Base-by-base conservation (phyloP, 164 flowering plant genomes). In the Vitis rotundifolia region DNA sequence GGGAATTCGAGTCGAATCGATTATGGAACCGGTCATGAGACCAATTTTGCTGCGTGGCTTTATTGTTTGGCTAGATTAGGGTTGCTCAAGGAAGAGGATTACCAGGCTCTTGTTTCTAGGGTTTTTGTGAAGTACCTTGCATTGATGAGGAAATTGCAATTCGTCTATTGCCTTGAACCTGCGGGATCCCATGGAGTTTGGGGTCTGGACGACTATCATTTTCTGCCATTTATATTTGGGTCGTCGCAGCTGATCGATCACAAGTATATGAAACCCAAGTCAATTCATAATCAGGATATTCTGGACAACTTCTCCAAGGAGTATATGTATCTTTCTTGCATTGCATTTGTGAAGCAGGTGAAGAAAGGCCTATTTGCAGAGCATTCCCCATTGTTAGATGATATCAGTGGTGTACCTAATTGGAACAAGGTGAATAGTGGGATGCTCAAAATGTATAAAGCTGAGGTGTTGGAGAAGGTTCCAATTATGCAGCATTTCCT, bases 181-280 rank as follows among this genome's bases (percentile, higher is more conserved):
- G 99, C 99, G 2, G 99, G 99, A 14, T 95, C 99, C 1, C 99
- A 95, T 65, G 99, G 99, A 1, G 98, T 95, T 72, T 95, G 99
- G 99, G 97, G 98, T 5, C 84, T 92, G 6, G 98, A 95, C 77
- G 99, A 95, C 67, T 95, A 90, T 58, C 97, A 93, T 78, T 95
- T 95, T 74, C 73, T 93, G 76, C 99, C 99, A 0, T 95, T 91
- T 76, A 86, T 91, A n/a, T 91, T 93, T 71, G 99, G 99, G 44
- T 84, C 97, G 0, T 87, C 99, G 1, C 99, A 95, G 83, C 81
- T 95, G 89, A 84, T 95, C 61, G 98, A 85, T 75, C 99, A 95
- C 71, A 95, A 93, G 92, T 93, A 93, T 72, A 89, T 95, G 97
- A 95, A 93, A 76, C 99, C 99, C 6, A 95, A 95, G 70, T 95